Percentiles rank a stretch among this genome's conserved stretches.
phyloP scores from a whole-genome alignment of 306 rosid species.

The Corylus heterophylla region DNA sequence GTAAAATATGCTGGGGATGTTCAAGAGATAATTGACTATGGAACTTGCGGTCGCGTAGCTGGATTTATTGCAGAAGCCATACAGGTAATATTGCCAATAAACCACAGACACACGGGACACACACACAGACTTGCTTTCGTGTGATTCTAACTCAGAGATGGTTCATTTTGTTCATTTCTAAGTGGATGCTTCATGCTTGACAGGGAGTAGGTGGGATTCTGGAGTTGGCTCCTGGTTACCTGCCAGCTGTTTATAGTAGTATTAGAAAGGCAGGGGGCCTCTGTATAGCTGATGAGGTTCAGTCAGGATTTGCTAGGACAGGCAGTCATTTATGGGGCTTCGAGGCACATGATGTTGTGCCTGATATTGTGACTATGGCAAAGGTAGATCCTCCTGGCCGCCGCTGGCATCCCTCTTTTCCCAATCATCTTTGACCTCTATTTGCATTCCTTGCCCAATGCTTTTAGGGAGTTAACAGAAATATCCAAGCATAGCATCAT shows the following conservation, averaged over 20 bases:
- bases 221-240: conserved; percentile 53
- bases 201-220: conserved; percentile 59
- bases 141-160: background rate
- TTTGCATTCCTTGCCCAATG: background rate
- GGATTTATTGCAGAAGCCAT: conserved; percentile 47
- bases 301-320: conserved; percentile 48
- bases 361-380: conserved; percentile 55
- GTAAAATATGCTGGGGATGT: conserved; percentile 43
- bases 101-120: background rate
- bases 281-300: conserved; percentile 54
- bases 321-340: conserved; percentile 57
- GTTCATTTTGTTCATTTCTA: background rate
- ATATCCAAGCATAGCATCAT: background rate
- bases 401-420: conserved; percentile 9
- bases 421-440: background rate
- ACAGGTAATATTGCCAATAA: conserved; percentile 33
- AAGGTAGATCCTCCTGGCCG: conserved; percentile 35
- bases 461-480: background rate
- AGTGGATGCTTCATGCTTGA: conserved; percentile 17
- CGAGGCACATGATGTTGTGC: conserved; percentile 49
- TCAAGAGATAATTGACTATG: conserved; percentile 47
- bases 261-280: conserved; percentile 50
- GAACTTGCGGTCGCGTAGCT: conserved; percentile 44
- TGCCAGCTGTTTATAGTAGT: conserved; percentile 42
- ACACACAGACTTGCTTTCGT: background rate